phyloP scores from a whole-genome alignment of 345 rosid genomes.

The Iberis pinnata region DNA sequence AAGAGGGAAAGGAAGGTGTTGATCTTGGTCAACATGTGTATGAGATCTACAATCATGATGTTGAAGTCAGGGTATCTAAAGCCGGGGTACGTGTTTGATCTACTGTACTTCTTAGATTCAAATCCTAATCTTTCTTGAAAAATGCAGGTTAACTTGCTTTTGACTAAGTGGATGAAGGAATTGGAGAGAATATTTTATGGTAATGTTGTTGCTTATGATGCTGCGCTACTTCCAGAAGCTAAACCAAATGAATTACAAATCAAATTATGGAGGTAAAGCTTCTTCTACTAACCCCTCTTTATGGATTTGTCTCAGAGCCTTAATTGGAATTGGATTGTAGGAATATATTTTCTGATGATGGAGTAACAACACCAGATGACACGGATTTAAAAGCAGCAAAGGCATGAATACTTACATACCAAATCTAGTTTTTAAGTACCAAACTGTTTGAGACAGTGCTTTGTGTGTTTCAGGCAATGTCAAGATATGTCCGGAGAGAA shows the following conservation, averaged over 20 bases:
- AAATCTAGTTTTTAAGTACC: not conserved
- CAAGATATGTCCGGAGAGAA: slow-evolving; percentile 82
- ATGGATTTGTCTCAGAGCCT: slow-evolving; percentile 9
- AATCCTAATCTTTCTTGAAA: slow-evolving; percentile 4
- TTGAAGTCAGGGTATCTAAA: slow-evolving; percentile 86
- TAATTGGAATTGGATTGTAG: slow-evolving; percentile 37
- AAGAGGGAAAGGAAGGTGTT: slow-evolving; percentile 86
- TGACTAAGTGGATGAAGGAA: slow-evolving; percentile 93
- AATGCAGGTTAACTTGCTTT: slow-evolving; percentile 73
- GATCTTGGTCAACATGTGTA: slow-evolving; percentile 86
- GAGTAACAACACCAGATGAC: slow-evolving; percentile 51
- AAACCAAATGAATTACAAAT: slow-evolving; percentile 58
- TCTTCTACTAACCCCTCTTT: not conserved
- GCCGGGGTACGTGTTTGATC: slow-evolving; percentile 69
- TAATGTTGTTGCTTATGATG: slow-evolving; percentile 79
- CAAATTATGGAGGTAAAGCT: slow-evolving; percentile 69
- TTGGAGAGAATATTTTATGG: slow-evolving; percentile 93
- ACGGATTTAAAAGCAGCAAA: slow-evolving; percentile 55
- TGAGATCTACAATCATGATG: slow-evolving; percentile 90
- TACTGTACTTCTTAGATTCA: too few relatives aligned
- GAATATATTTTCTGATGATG: slow-evolving; percentile 86
- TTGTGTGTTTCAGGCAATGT: slow-evolving; percentile 69
- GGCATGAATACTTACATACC: slow-evolving; percentile 40
- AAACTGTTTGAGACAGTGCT: slow-evolving; percentile 13
- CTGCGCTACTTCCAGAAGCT: slow-evolving; percentile 82